Evolutionary conservation across 2,329 filamentous ascomycete species (phyloP).

Genomic region (Colletotrichum sp.): DNA sequence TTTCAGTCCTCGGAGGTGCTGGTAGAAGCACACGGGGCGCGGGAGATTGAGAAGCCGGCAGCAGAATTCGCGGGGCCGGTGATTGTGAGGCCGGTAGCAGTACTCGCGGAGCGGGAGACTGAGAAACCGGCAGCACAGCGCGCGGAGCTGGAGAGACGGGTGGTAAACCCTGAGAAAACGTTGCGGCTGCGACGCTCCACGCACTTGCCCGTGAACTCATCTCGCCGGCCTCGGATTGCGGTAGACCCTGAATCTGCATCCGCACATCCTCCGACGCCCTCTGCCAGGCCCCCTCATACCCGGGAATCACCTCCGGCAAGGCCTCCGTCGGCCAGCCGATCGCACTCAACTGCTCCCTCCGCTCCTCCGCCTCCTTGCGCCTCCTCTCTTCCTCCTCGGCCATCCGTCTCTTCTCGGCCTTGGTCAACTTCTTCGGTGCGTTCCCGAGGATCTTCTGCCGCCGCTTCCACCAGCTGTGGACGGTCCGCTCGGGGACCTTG

Average conservation of each 20-base stretch:
- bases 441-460: not conserved
- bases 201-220: not conserved
- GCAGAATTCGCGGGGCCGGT: not conserved
- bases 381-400: not conserved
- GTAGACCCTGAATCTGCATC: not conserved
- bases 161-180: not conserved
- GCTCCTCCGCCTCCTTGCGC: not conserved
- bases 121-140: not conserved
- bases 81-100: not conserved
- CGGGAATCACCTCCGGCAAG: not conserved
- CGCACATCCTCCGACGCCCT: not conserved
- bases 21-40: not conserved
- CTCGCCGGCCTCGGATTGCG: not conserved
- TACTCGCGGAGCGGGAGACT: not conserved
- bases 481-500: constrained; percentile 5
- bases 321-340: not conserved
- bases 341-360: not conserved
- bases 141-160: not conserved
- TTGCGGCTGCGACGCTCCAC: not conserved
- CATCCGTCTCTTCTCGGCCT: not conserved
- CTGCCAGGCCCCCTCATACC: not conserved
- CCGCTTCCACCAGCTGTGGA: not conserved
- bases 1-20: not conserved
- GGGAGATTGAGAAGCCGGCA: not conserved
- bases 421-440: not conserved